A percentile compares a stretch with the other conserved stretches of the same genome.
phyloP scores from a whole-genome alignment of 306 rosid species.

The Trifolium repens region DNA sequence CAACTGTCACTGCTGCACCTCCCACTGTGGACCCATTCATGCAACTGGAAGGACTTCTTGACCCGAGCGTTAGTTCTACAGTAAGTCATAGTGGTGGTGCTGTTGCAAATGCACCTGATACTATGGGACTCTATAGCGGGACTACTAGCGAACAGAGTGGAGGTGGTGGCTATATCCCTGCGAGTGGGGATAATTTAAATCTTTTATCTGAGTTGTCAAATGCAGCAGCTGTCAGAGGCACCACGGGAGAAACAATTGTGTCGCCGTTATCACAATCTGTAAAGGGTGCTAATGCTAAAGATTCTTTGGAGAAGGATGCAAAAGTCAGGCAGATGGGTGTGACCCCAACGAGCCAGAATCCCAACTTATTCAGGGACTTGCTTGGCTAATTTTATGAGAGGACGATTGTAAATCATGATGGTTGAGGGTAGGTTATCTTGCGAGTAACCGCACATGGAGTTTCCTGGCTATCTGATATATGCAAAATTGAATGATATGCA shows the following conservation, averaged over 20 bases:
- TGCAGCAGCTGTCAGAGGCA: conserved; percentile 28
- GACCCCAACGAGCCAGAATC: conserved; percentile 73
- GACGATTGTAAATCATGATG: conserved; percentile 18
- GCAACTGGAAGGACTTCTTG: conserved; percentile 84
- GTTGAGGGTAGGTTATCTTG: conserved; percentile 40
- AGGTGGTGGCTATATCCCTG: conserved; percentile 43
- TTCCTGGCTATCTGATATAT: conserved; percentile 38
- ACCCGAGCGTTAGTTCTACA: conserved; percentile 47
- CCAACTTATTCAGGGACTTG: conserved; percentile 75
- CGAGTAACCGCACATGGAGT: conserved; percentile 21
- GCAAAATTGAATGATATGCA: conserved; percentile 32
- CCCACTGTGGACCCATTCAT: conserved; percentile 68
- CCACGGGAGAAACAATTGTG: conserved; percentile 43
- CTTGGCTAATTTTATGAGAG: conserved; percentile 55
- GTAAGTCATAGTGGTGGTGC: conserved; percentile 42
- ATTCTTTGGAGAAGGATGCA: conserved; percentile 76
- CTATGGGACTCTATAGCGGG: conserved; percentile 55
- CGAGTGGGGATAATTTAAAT: conserved; percentile 48
- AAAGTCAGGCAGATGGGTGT: conserved; percentile 90
- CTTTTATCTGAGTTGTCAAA: conserved; percentile 54
- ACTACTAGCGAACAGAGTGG: conserved; percentile 53
- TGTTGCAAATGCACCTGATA: conserved; percentile 56
- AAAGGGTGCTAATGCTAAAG: conserved; percentile 64
- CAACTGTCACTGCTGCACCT: conserved; percentile 47
- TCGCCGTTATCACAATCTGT: conserved; percentile 45